Percentiles rank a stretch among this genome's conserved stretches.
phyloP scores from a whole-genome alignment of 345 rosid species.

The Ailanthus altissimus region DNA sequence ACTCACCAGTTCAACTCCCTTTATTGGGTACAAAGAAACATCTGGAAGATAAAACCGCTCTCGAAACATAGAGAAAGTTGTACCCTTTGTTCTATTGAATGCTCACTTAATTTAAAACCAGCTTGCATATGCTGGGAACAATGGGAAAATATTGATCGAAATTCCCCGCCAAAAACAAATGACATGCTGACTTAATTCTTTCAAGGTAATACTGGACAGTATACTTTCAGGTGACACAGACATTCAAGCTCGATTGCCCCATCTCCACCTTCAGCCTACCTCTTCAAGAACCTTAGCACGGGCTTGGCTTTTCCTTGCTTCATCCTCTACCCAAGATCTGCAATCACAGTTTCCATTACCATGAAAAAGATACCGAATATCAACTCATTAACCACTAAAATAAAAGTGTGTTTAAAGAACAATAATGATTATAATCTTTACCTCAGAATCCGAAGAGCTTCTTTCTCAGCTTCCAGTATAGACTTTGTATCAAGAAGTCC shows the following conservation, averaged over 20 bases:
- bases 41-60: background rate
- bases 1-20: background rate
- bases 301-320: conserved; percentile 84
- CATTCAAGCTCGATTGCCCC: conserved; percentile 52
- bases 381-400: background rate
- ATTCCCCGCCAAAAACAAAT: background rate
- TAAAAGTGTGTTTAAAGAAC: background rate
- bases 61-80: background rate
- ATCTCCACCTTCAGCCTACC: conserved; percentile 86
- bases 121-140: background rate
- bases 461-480: conserved; percentile 70
- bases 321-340: conserved; percentile 97
- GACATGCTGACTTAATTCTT: background rate
- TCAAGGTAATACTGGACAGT: background rate
- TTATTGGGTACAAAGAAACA: background rate
- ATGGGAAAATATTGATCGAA: background rate
- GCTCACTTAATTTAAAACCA: background rate
- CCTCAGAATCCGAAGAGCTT: conserved; percentile 84
- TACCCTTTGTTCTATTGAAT: background rate
- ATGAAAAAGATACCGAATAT: conserved; percentile 5
- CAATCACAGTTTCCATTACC: conserved; percentile 21
- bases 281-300: conserved; percentile 87
- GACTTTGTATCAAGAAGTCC: conserved; percentile 60
- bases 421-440: conserved; percentile 28
- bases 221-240: background rate